Evolutionary conservation across 1,284 basidiomycete genomes (phyloP), one percentile per base, ranked within the genome.

Genomic region (Papiliotrema laurentii): DNA sequence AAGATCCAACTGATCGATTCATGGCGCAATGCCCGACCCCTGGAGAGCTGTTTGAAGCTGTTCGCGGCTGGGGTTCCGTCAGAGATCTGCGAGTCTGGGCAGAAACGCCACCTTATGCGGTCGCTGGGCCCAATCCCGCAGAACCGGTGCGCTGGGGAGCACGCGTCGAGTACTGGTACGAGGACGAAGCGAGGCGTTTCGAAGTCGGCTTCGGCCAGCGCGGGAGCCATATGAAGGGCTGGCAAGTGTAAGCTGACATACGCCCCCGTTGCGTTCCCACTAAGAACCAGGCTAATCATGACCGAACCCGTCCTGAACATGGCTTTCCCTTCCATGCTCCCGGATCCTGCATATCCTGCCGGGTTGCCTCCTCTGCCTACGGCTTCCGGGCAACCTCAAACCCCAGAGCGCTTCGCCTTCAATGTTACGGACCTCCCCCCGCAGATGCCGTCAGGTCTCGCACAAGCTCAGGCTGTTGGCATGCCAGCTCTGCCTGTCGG

Each of bases 121-220:
- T 24, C 11, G 35, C 27, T 21, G 34, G 45, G 86, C 86, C 75
- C 77, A 37, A 34, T 28, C n/a, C n/a, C n/a, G n/a, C n/a, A n/a
- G 18, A 35, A 25, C 85, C 31, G 79, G 87, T 44, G 81, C 84
- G 30, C 83, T 85, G 56, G 83, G 83, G 34, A 78, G 83, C 52
- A 82, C 86, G 64, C 83, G 79, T 91, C 44, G 87, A 91, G 68
- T 92, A 88, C 69, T 92, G 87, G 87, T 81, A 83, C 57, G 88
- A 91, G 69, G 86, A 88, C 38, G 89, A 92, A 66, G 89, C 87
- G 4, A 78, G 80, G 18, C 73, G 78, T 19, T 87, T 87, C 2
- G 87, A 91, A 63, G 81, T 83, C 41, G 82, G 58, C 1, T 66
- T 64, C 34, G 61, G 54, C 5, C 45, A 53, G 18, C 42, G 36